These are phyloP conservation scores for Diutina scorzettiae DNA, from an alignment of 1,139 yeast species.

Conservation along the genomic window DNA sequence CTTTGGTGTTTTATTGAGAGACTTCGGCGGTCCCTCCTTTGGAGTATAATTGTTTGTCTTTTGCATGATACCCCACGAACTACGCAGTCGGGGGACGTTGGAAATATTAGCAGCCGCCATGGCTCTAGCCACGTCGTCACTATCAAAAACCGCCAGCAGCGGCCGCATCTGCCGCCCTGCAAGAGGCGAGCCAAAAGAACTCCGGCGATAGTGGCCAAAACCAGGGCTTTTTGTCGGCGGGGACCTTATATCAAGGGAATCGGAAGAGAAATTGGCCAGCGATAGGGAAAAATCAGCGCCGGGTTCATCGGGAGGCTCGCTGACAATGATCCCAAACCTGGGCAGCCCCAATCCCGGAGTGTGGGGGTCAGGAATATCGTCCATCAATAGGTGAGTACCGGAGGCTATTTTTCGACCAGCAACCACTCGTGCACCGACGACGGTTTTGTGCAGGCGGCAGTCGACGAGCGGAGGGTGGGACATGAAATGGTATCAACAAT, in stretches of 20 bases:
- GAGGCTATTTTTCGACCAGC: neutral
- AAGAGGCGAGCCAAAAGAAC: neutral
- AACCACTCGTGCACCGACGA: too few relatives aligned
- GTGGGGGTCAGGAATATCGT: neutral
- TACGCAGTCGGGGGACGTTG: constrained; percentile 1
- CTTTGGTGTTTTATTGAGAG: neutral
- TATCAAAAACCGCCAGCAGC: neutral
- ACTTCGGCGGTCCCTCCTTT: constrained; percentile 2
- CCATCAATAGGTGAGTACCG: neutral
- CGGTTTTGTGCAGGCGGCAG: too few relatives aligned
- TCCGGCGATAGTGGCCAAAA: neutral
- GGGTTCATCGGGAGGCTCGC: neutral
- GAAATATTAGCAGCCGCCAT: too few relatives aligned
- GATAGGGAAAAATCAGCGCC: neutral
- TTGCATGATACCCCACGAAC: neutral
- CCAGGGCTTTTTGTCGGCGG: neutral
- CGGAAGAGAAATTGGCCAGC: constrained; percentile 5
- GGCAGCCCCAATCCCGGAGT: constrained; percentile 5
- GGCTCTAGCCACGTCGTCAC: neutral
- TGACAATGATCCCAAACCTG: neutral
- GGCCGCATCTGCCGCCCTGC: constrained; percentile 1
- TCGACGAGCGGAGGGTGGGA: too few relatives aligned
- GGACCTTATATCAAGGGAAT: neutral
- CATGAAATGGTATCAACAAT: too few relatives aligned
- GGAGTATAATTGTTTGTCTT: neutral